Evolutionary conservation across 208 protist species (phyloP).

Genomic region (Leishmania mexicana): DNA sequence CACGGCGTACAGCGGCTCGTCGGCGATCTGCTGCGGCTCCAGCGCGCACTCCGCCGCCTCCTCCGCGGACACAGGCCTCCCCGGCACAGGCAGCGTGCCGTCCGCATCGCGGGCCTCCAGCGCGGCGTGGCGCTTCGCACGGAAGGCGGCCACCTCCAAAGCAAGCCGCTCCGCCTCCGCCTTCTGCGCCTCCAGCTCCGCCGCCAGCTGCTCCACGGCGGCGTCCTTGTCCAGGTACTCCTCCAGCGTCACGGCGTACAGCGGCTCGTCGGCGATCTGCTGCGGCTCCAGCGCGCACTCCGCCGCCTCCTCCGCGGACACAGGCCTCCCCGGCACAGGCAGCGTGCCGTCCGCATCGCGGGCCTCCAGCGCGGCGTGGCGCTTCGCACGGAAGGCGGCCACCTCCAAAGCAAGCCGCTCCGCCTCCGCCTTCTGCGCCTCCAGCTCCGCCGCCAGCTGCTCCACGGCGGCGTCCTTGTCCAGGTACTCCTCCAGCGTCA

Average conservation of each 20-base stretch:
- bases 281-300: constrained; percentile 1
- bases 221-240: background rate
- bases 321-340: constrained; percentile 10
- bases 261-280: background rate
- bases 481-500: constrained; percentile 26
- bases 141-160: constrained; percentile 6
- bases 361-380: constrained; percentile 7
- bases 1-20: constrained; percentile 23
- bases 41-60: constrained; percentile 20
- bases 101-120: constrained; percentile 27
- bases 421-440: background rate
- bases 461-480: no score
- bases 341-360: constrained; percentile 35
- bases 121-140: constrained; percentile 31
- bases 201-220: background rate
- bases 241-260: background rate
- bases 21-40: constrained; percentile 15
- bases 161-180: constrained; percentile 1
- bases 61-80: constrained; percentile 16
- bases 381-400: background rate
- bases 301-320: background rate
- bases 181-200: constrained; percentile 24
- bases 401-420: constrained; percentile 9
- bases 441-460: background rate
- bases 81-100: constrained; percentile 26